Conservation (phyloP, 768 basidiomycete genomes). For the Kwoniella heveanensis region DNA sequence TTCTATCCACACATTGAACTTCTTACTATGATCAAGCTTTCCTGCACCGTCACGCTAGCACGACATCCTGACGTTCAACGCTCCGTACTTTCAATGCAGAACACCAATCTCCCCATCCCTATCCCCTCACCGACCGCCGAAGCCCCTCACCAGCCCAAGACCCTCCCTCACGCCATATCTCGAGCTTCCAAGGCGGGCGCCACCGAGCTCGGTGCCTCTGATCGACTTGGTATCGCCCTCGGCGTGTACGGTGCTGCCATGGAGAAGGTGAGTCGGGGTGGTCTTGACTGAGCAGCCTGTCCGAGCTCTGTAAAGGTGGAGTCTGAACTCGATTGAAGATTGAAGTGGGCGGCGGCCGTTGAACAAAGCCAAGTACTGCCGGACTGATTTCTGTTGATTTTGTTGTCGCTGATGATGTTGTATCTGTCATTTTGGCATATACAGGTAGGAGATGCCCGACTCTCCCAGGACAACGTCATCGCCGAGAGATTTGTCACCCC, state of each 20-base stretch:
- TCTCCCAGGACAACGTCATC: constrained; percentile 77
- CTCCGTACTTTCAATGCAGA: constrained; percentile 54
- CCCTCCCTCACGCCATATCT: constrained; percentile 88
- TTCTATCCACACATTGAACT: constrained; percentile 1
- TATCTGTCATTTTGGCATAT: no score
- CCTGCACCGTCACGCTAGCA: no score
- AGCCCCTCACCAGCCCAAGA: constrained; percentile 77
- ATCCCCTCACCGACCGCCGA: constrained; percentile 62
- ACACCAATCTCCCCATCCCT: constrained; percentile 80
- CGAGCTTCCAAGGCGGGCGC: constrained; percentile 72
- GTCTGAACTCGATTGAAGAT: no score
- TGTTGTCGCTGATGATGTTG: no score
- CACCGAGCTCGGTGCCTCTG: constrained; percentile 60
- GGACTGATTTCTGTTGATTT: no score
- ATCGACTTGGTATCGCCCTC: constrained; percentile 76
- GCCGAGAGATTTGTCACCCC: constrained; percentile 56
- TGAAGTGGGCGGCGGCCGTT: no score
- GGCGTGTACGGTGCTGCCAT: constrained; percentile 76
- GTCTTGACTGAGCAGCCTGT: no score
- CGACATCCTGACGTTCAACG: not conserved
- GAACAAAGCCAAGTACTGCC: no score
- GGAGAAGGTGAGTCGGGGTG: constrained; percentile 65
- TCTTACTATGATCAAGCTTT: no score
- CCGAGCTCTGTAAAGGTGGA: no score
- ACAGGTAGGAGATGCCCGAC: constrained; percentile 70